Conservation (phyloP, 2,329 filamentous ascomycete species). For the Macroventuria anomochaeta region DNA sequence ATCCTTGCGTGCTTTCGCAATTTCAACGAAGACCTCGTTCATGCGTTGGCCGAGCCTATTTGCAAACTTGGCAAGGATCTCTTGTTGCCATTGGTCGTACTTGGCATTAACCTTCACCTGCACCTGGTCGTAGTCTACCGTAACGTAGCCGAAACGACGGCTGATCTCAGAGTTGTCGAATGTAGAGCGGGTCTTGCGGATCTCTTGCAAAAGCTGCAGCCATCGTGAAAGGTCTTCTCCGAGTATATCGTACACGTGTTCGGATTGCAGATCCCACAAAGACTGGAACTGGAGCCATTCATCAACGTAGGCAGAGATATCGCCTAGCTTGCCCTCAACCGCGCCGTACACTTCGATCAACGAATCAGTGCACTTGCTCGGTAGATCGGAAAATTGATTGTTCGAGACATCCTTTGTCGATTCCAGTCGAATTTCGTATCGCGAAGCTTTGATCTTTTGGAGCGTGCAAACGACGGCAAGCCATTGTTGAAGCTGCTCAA, state of each 20-base stretch:
- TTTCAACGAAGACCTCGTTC: slow-evolving; percentile 88
- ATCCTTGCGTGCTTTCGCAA: slow-evolving; percentile 87
- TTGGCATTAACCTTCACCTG: slow-evolving; percentile 99
- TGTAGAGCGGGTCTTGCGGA: slow-evolving; percentile 90
- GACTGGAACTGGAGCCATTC: slow-evolving; percentile 99
- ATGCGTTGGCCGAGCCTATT: slow-evolving; percentile 86
- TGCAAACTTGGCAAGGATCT: slow-evolving; percentile 93
- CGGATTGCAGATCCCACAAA: slow-evolving; percentile 94
- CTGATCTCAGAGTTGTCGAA: slow-evolving; percentile 97
- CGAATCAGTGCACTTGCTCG: slow-evolving; percentile 79
- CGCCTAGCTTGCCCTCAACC: slow-evolving; percentile 80
- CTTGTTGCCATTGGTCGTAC: slow-evolving; percentile 99
- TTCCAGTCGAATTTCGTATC: slow-evolving; percentile 86
- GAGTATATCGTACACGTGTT: slow-evolving; percentile 90
- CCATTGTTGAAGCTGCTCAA: slow-evolving; percentile 91
- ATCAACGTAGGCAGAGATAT: slow-evolving; percentile 86
- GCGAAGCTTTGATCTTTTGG: slow-evolving; percentile 90
- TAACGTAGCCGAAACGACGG: slow-evolving; percentile 89
- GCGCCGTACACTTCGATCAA: slow-evolving; percentile 81
- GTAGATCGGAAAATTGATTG: slow-evolving; percentile 79
- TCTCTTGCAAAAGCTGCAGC: slow-evolving; percentile 95
- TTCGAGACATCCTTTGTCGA: slow-evolving; percentile 68
- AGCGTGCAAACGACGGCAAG: slow-evolving; percentile 90
- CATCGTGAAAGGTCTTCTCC: slow-evolving; percentile 91
- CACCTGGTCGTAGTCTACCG: slow-evolving; percentile 97